A percentile compares a stretch with the other conserved stretches of the same genome.
Evolutionary conservation across 2,329 filamentous ascomycete species (phyloP).

Genomic region (Fusarium sp.): DNA sequence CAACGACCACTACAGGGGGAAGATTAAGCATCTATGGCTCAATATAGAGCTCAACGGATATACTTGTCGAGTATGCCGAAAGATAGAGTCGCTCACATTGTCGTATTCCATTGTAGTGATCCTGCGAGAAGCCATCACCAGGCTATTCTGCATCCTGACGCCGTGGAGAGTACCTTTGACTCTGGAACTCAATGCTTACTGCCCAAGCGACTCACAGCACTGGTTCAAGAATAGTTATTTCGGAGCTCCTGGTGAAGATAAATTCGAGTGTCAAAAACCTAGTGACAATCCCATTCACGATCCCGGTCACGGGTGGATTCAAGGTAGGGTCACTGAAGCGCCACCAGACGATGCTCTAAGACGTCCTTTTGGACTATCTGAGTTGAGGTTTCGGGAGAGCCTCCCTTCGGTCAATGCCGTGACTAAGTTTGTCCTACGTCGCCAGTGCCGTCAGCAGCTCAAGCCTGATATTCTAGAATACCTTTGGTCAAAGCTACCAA

Average conservation of each 20-base stretch:
- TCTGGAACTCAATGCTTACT: conserved; percentile 15
- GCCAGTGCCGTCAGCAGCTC: conserved; percentile 18
- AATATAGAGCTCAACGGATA: conserved; percentile 22
- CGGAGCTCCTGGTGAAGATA: conserved; percentile 11
- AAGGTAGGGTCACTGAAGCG: neutral
- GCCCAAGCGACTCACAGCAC: conserved; percentile 21
- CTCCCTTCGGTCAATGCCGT: neutral
- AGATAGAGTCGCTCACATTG: neutral
- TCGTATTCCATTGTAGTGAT: neutral
- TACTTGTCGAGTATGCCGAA: conserved; percentile 1
- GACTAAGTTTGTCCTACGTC: conserved; percentile 8
- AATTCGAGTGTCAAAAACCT: neutral
- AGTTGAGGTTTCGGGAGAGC: neutral
- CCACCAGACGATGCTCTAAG: neutral
- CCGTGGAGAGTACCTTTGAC: neutral
- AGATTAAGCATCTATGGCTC: conserved; percentile 17
- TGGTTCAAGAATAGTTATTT: conserved; percentile 26
- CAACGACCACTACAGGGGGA: neutral
- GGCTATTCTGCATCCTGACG: conserved; percentile 5
- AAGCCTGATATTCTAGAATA: neutral
- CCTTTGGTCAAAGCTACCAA: conserved; percentile 5
- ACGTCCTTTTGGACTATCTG: neutral
- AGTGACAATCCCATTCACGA: neutral
- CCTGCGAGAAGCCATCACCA: neutral
- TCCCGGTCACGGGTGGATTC: conserved; percentile 3